Base-by-base conservation (phyloP, 768 basidiomycete genomes). In the Mycena indigotica region DNA sequence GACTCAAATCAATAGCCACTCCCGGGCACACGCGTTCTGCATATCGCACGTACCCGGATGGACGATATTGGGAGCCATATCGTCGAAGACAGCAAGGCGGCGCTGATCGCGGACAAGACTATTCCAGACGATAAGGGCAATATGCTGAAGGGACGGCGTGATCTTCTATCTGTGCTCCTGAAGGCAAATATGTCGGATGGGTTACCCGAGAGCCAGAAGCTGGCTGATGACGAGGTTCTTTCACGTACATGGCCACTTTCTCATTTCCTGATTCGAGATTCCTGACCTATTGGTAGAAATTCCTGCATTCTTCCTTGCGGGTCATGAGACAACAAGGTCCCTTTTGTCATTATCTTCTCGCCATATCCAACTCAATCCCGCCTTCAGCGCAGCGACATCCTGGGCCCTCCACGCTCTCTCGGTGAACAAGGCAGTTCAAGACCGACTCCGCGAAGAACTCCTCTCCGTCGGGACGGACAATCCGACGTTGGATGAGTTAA, bases 221-320 rank as follows among this genome's bases (percentile, higher is more conserved):
- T 85, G 62, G 75, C 73, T 0, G 84, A 84, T 26, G 72, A 72
- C 19, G 84, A 84, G 45, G 79, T 85, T 4, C 30, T 81, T 3
- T 54, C 65, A 5, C 66, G 65, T 64, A 51, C 21, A 53, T 25
- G 5, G 10, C 24, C 17, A 12, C 26, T 38, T 17, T 39, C n/a
- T 28, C 50, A 17, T 55, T 54, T 2, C 30, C 17, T 38, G 19
- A 25, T 45, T 4, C 24, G 15, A 16, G 17, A 28, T 23, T 30
- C 10, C 8, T 3, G 44, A 16, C 16, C n/a, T n/a, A n/a, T n/a
- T n/a, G n/a, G n/a, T n/a, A 67, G 63, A 80, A 70, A 76, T 38
- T 69, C 77, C 40, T 74, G 60, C 80, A 0, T 79, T 82, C 62
- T 60, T 81, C 5, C 50, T 76, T 5, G 80, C 80, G 3, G 80